Conservation (phyloP, 768 basidiomycete genomes). For the Lentinus tigrinus region DNA sequence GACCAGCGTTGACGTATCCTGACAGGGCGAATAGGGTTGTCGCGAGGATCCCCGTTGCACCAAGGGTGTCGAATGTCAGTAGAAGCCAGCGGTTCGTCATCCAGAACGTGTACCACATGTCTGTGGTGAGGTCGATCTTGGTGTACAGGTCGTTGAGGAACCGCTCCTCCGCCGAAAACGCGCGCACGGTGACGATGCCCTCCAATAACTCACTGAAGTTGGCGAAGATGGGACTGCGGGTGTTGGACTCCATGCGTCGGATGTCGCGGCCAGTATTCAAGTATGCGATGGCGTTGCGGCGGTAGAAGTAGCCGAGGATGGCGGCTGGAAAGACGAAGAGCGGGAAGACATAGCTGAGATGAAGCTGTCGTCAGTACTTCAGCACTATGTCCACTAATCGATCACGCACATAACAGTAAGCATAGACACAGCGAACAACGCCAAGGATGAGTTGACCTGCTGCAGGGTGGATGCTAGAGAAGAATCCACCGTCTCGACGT, state of each 20-base stretch:
- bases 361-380: slow-evolving; percentile 23
- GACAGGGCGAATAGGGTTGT: slow-evolving; percentile 78
- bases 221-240: slow-evolving; percentile 80
- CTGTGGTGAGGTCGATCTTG: slow-evolving; percentile 77
- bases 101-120: slow-evolving; percentile 89
- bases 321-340: slow-evolving; percentile 77
- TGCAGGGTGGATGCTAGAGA: slow-evolving; percentile 68
- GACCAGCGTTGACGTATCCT: slow-evolving; percentile 54
- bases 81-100: slow-evolving; percentile 88
- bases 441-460: slow-evolving; percentile 75
- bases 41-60: slow-evolving; percentile 67
- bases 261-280: slow-evolving; percentile 81
- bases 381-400: background rate
- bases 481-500: slow-evolving; percentile 84
- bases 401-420: slow-evolving; percentile 62
- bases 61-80: slow-evolving; percentile 78
- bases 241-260: slow-evolving; percentile 88
- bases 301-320: slow-evolving; percentile 74
- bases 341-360: slow-evolving; percentile 66
- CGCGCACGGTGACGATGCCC: slow-evolving; percentile 90
- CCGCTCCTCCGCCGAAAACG: slow-evolving; percentile 77
- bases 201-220: slow-evolving; percentile 82
- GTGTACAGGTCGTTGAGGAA: slow-evolving; percentile 75
- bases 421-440: slow-evolving; percentile 74
- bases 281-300: slow-evolving; percentile 67